Evolutionary conservation across 1,284 basidiomycete genomes (phyloP).

Genomic region (Naganishia albida): DNA sequence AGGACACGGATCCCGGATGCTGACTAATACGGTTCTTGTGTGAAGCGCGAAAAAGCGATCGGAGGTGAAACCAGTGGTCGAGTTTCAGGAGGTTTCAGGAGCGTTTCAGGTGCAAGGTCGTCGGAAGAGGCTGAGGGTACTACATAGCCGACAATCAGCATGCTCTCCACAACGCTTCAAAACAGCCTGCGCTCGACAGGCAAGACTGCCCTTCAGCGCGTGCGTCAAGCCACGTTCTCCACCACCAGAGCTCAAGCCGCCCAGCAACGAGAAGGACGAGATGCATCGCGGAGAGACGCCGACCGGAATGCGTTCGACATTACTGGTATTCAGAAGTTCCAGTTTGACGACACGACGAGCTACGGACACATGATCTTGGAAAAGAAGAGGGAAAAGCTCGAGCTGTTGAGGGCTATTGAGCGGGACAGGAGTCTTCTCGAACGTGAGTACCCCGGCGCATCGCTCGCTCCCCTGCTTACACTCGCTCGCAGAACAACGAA

Average conservation of each 20-base stretch:
- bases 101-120: background rate
- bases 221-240: background rate
- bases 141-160: background rate
- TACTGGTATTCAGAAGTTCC: constrained; percentile 53
- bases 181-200: background rate
- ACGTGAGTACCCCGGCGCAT: constrained; percentile 59
- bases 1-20: background rate
- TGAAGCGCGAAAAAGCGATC: constrained; percentile 18
- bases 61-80: constrained; percentile 14
- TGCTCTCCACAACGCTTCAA: constrained; percentile 4
- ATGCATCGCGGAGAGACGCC: constrained; percentile 3
- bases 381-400: constrained; percentile 67
- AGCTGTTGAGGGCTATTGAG: constrained; percentile 77
- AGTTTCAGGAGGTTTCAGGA: background rate
- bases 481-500: constrained; percentile 64
- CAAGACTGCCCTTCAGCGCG: background rate
- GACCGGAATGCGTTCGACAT: constrained; percentile 44
- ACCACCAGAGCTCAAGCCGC: constrained; percentile 18
- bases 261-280: constrained; percentile 19
- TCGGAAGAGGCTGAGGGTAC: background rate
- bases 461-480: constrained; percentile 10
- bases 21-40: constrained; percentile 1
- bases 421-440: constrained; percentile 78
- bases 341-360: constrained; percentile 64
- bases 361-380: constrained; percentile 68